Evolutionary conservation across 805 yeast species (phyloP).

Genomic region (Wickerhamomyces canadensis): DNA sequence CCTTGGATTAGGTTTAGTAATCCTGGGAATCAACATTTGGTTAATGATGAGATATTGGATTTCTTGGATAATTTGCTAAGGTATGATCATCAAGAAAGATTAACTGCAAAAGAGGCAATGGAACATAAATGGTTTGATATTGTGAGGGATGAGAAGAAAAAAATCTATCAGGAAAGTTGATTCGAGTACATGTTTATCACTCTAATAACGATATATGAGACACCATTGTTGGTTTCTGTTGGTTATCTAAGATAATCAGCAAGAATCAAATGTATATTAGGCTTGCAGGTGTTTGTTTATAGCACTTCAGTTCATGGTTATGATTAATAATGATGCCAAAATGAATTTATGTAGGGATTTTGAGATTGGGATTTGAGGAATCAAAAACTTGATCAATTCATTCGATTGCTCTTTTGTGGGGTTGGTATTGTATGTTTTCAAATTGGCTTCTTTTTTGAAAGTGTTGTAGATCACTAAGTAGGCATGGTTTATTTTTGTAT

Average conservation of each 20-base stretch:
- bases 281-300: background rate
- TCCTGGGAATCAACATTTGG: conserved; percentile 44
- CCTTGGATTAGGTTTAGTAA: conserved; percentile 64
- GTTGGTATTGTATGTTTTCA: background rate
- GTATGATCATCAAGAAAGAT: conserved; percentile 83
- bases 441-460: background rate
- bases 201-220: no score
- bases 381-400: background rate
- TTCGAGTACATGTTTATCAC: no score
- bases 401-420: background rate
- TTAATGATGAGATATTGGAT: conserved; percentile 55
- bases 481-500: background rate
- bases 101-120: conserved; percentile 88
- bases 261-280: no score
- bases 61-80: conserved; percentile 67
- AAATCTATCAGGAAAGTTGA: background rate
- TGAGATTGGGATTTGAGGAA: background rate
- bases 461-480: background rate
- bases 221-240: no score
- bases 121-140: conserved; percentile 59
- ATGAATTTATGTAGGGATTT: background rate
- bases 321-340: conserved; percentile 1
- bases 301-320: background rate
- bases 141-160: conserved; percentile 13
- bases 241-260: no score